Evolutionary conservation across 139 green algal genomes (phyloP).

Genomic region (Chlamydomonas sp.): DNA sequence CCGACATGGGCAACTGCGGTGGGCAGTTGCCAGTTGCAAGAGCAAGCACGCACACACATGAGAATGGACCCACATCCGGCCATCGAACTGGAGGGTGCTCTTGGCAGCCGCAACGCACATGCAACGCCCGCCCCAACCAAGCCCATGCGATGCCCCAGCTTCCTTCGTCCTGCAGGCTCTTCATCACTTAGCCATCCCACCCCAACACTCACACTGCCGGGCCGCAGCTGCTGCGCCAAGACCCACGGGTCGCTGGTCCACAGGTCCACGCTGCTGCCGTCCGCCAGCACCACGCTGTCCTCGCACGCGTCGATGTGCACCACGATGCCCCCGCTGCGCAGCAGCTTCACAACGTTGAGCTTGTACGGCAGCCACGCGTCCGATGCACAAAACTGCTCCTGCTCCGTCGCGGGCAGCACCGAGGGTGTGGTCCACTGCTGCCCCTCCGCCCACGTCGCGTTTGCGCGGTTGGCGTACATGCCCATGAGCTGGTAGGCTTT

Average conservation of each 20-base stretch:
- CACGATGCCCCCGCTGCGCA: neutral
- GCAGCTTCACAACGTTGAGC: neutral
- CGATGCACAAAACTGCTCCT: conserved; percentile 9
- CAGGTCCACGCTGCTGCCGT: conserved; percentile 33
- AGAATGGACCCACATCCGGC: neutral
- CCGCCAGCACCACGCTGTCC: conserved; percentile 8
- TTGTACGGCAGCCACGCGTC: conserved; percentile 39
- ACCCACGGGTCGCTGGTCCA: conserved; percentile 43
- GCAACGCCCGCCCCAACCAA: neutral
- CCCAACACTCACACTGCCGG: conserved; percentile 28
- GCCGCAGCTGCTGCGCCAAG: conserved; percentile 26
- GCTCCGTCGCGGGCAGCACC: conserved; percentile 15
- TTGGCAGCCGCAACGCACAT: neutral
- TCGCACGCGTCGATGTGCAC: conserved; percentile 35
- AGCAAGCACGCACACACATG: neutral
- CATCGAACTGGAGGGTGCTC: neutral
- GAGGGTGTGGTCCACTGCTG: conserved; percentile 25
- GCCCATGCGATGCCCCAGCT: neutral
- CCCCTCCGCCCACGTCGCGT: neutral
- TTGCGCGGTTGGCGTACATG: conserved; percentile 7
- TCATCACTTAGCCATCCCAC: neutral
- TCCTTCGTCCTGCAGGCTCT: too few species aligned
- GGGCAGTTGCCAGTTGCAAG: neutral
- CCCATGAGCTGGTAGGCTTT: conserved; percentile 22
- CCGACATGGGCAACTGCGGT: conserved; percentile 17